Percentiles rank a stretch among this genome's conserved stretches.
phyloP scores from a whole-genome alignment of 2,329 filamentous ascomycete species.

The Hysterium pulicare region DNA sequence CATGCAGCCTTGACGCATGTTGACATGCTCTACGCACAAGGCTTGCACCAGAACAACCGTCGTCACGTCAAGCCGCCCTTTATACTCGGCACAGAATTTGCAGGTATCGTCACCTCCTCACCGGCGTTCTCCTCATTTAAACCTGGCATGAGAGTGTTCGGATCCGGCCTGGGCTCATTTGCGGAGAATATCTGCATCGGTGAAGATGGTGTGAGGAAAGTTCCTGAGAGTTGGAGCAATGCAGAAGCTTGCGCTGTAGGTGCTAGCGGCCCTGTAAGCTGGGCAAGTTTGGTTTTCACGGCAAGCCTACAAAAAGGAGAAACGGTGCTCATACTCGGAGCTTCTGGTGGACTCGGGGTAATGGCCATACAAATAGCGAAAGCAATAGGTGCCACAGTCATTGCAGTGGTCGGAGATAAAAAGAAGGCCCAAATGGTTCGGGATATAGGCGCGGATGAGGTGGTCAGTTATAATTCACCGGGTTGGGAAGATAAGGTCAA shows the following conservation, averaged over 20 bases:
- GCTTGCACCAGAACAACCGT: slow-evolving; percentile 59
- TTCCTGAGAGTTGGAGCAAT: slow-evolving; percentile 48
- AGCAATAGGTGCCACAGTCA: slow-evolving; percentile 51
- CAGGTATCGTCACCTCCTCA: slow-evolving; percentile 49
- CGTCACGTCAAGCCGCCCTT: slow-evolving; percentile 57
- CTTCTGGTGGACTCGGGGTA: slow-evolving; percentile 54
- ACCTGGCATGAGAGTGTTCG: slow-evolving; percentile 54
- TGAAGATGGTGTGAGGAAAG: slow-evolving; percentile 37
- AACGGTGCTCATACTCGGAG: slow-evolving; percentile 54
- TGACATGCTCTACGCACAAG: slow-evolving; percentile 58
- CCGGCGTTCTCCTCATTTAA: slow-evolving; percentile 36
- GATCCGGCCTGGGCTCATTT: slow-evolving; percentile 51
- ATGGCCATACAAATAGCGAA: slow-evolving; percentile 57
- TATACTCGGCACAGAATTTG: slow-evolving; percentile 59
- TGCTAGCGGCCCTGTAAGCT: slow-evolving; percentile 53
- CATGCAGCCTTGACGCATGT: slow-evolving; percentile 60
- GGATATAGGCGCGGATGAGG: slow-evolving; percentile 40
- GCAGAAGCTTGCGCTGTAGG: slow-evolving; percentile 53
- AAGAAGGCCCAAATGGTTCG: slow-evolving; percentile 45
- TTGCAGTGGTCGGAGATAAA: slow-evolving; percentile 50
- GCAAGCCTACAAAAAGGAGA: slow-evolving; percentile 45
- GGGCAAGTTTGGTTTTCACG: slow-evolving; percentile 47
- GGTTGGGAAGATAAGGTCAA: slow-evolving; percentile 54
- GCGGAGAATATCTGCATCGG: slow-evolving; percentile 50
- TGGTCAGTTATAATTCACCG: slow-evolving; percentile 40